Percentiles rank a stretch among this genome's conserved stretches.
Evolutionary conservation across 1,284 basidiomycete species (phyloP).

Genomic region (Leccinum insigne): DNA sequence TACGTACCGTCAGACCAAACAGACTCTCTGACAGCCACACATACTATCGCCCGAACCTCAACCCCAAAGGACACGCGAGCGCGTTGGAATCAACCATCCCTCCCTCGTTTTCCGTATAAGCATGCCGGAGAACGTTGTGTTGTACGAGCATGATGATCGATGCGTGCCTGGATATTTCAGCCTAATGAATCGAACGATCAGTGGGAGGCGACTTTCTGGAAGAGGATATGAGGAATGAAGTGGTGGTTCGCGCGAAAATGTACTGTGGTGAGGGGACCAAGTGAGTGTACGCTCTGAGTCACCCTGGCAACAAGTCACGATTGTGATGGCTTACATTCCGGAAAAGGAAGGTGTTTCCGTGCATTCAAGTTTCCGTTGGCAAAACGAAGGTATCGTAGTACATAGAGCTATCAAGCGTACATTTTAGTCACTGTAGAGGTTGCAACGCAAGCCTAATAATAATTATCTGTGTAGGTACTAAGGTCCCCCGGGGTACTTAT

Average conservation of each 20-base stretch:
- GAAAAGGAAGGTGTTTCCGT: no score
- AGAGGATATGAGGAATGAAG: slow-evolving; percentile 9
- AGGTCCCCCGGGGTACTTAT: no score
- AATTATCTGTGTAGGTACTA: no score
- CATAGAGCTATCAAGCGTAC: no score
- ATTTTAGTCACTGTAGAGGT: no score
- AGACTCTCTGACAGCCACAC: slow-evolving; percentile 71
- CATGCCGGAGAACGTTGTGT: slow-evolving; percentile 90
- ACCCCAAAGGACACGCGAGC: slow-evolving; percentile 74
- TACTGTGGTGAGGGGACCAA: slow-evolving; percentile 82
- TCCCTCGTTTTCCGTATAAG: slow-evolving; percentile 69
- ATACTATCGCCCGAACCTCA: slow-evolving; percentile 74
- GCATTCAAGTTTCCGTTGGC: no score
- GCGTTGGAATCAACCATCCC: slow-evolving; percentile 80
- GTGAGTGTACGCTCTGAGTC: slow-evolving; percentile 69
- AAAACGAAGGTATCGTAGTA: no score
- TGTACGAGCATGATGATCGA: slow-evolving; percentile 85
- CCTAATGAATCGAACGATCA: slow-evolving; percentile 66
- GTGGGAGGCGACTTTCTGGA: slow-evolving; percentile 75
- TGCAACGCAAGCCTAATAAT: no score
- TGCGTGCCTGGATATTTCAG: slow-evolving; percentile 65
- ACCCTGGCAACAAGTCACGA: no score
- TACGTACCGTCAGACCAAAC: slow-evolving; percentile 69
- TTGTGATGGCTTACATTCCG: no score
- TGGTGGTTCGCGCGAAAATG: slow-evolving; percentile 2